Percentiles rank a stretch among this genome's conserved stretches.
Evolutionary conservation across 768 basidiomycete genomes (phyloP).

Genomic region (Coprinellus micaceus): DNA sequence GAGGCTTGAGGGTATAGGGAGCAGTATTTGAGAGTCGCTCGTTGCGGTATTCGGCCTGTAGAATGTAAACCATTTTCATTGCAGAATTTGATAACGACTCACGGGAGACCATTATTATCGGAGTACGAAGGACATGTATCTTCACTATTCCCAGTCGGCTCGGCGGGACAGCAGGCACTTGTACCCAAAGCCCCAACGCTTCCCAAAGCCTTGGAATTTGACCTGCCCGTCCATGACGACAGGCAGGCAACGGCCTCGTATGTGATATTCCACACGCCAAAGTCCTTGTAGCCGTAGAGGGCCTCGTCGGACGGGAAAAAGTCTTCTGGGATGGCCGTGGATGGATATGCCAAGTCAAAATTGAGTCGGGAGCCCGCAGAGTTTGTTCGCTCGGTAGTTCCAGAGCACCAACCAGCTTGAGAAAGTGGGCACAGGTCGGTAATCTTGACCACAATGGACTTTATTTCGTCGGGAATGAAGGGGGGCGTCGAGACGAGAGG

Average conservation of each 20-base stretch:
- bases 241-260: conserved; percentile 65
- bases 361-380: conserved; percentile 72
- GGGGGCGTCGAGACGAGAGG: conserved; percentile 64
- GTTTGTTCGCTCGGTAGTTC: conserved; percentile 57
- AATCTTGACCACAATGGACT: conserved; percentile 69
- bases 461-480: conserved; percentile 59
- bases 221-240: conserved; percentile 59
- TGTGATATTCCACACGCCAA: conserved; percentile 82
- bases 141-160: conserved; percentile 55
- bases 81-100: conserved; percentile 23
- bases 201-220: conserved; percentile 59
- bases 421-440: conserved; percentile 77
- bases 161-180: conserved; percentile 68
- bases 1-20: background rate
- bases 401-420: conserved; percentile 66
- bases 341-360: conserved; percentile 82
- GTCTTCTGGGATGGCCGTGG: conserved; percentile 58
- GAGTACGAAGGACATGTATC: conserved; percentile 70
- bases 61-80: no score
- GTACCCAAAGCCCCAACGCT: conserved; percentile 55
- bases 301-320: conserved; percentile 74
- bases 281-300: conserved; percentile 72
- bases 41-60: background rate
- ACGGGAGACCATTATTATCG: conserved; percentile 63
- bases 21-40: background rate